Evolutionary conservation across 495 filamentous ascomycete genomes (phyloP).

Genomic region (Podospora tetraspora): DNA sequence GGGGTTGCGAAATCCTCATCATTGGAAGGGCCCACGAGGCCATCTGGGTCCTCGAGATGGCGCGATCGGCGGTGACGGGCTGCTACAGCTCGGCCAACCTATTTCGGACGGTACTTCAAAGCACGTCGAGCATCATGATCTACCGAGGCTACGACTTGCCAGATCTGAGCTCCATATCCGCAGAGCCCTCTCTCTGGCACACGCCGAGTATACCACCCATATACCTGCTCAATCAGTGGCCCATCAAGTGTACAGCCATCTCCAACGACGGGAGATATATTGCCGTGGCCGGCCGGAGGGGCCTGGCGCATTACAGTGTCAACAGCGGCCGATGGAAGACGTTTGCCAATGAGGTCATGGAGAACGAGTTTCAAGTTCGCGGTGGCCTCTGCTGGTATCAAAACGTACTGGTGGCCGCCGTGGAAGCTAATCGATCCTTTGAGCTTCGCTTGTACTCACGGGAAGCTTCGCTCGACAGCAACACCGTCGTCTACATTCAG

Average conservation of each 20-base stretch:
- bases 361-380: constrained; percentile 85
- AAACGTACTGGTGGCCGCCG: constrained; percentile 89
- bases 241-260: constrained; percentile 76
- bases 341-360: constrained; percentile 72
- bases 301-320: constrained; percentile 92
- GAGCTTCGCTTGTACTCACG: constrained; percentile 91
- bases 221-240: constrained; percentile 89
- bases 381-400: constrained; percentile 99
- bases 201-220: constrained; percentile 76
- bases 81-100: constrained; percentile 89
- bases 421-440: constrained; percentile 76
- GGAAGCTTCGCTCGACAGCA: constrained; percentile 71
- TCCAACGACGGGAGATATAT: constrained; percentile 92
- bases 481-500: constrained; percentile 66
- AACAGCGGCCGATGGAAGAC: constrained; percentile 94
- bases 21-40: constrained; percentile 62
- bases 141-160: constrained; percentile 90
- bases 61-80: constrained; percentile 81
- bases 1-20: constrained; percentile 79
- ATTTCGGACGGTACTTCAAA: constrained; percentile 80
- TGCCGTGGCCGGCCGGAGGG: constrained; percentile 85
- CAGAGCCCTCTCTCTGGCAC: constrained; percentile 91
- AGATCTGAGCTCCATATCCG: constrained; percentile 82
- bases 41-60: constrained; percentile 86
- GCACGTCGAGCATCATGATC: constrained; percentile 75